These are phyloP conservation scores for Salix arbutifolia DNA, from an alignment of 345 rosid genomes.

Conservation along the genomic window DNA sequence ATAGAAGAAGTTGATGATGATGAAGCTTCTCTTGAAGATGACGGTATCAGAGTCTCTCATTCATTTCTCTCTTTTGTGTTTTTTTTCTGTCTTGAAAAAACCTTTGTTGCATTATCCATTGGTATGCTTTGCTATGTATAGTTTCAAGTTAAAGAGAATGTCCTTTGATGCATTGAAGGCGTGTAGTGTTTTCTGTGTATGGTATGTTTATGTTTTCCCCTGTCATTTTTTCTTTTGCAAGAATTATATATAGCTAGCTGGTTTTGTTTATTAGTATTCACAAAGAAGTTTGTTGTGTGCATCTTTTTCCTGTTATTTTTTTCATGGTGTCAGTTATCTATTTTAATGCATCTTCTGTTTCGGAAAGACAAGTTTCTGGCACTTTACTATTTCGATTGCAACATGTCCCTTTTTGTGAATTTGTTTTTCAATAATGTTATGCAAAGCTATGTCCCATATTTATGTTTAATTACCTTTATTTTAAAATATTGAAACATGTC, in stretches of 20 bases:
- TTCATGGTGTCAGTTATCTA: not conserved
- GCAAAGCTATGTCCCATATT: not conserved
- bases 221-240: not conserved
- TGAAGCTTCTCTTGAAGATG: constrained; percentile 81
- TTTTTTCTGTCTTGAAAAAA: not conserved
- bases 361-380: not conserved
- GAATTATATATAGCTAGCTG: not conserved
- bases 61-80: not conserved
- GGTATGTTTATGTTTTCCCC: not conserved
- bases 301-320: no score
- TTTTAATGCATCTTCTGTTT: not conserved
- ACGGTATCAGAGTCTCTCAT: constrained; percentile 34
- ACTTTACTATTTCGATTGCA: not conserved
- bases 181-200: not conserved
- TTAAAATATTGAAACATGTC: not conserved
- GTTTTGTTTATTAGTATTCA: not conserved
- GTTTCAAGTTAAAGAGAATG: not conserved
- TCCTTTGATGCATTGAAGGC: not conserved
- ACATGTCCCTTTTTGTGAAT: no score
- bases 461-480: not conserved
- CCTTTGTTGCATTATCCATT: not conserved
- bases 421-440: not conserved
- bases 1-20: constrained; percentile 65
- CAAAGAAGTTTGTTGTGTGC: not conserved
- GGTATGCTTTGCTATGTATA: not conserved